Base-by-base conservation (phyloP, 2,329 filamentous ascomycete genomes). In the Penicillium glabrum region DNA sequence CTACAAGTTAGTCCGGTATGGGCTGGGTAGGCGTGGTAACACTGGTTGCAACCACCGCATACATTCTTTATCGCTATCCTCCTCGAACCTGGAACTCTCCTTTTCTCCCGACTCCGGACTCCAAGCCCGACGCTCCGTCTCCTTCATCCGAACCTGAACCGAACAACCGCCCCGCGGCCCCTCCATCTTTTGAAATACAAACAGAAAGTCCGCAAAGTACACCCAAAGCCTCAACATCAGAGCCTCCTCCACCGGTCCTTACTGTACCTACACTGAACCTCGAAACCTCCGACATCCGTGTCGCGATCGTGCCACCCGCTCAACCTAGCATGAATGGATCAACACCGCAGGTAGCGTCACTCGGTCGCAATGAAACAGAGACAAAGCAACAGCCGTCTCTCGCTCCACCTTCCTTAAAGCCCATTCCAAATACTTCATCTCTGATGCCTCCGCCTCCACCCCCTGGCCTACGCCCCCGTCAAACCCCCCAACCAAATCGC, bases 1-100 rank as follows among this genome's bases (percentile, higher is more conserved):
- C 33, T 31, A 35, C 37, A 46, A 45, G 29, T 39, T 47, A 61
- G 58, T 58, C 64, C 64, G 60, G 53, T 9, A 80, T 80, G 78
- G 77, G 74, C 58, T 76, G 74, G 68, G 64, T 76, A 58, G 73
- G 72, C 35, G 66, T 76, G 29, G 73, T 69, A 31, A 66, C 71
- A 27, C 58, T 81, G 24, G 56, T 78, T 51, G 67, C 73, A 27
- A 73, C 78, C 9, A 61, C 74, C 37, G 72, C 69, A 41, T 77
- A 75, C 58, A 58, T 80, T 23, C 66, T 76, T 26, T 78, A 76
- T 62, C 70, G 68, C 24, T 69, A 76, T 56, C 73, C 74, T 29
- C 70, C 70, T 45, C 67, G 69, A 53, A 68, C 70, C 23, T 75
- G 73, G 70, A 63, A 53, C 31, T 45, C 60, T 44, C 39, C 62